Evolutionary conservation across 495 filamentous ascomycete genomes (phyloP), one percentile per base, ranked within the genome.

Genomic region (Lasiosphaeria miniovina): DNA sequence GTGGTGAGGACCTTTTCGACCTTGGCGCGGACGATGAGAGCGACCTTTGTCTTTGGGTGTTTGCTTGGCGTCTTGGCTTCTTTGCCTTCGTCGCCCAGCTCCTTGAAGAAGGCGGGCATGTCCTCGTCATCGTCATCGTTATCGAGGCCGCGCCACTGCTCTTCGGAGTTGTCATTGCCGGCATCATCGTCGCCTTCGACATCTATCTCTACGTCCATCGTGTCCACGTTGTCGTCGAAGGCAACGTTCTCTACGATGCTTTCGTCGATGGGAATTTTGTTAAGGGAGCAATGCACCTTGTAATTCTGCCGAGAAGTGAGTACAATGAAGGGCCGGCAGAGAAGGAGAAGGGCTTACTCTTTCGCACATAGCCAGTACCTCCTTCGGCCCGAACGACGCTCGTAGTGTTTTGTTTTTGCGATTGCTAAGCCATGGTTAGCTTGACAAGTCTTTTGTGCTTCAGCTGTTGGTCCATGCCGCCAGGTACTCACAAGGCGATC

Each of bases 241-340:
- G 34, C 49, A 17, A 24, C 46, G 31, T 46, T n/a, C 11, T 46
- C 43, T n/a, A 46, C 43, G 0, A 86, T 74, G 31, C 80, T 81
- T 61, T 96, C 90, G 61, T 96, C 90, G 7, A 96, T 69, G 1
- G 83, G 73, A 38, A 96, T 82, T 68, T 90, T 86, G 61, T 92
- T 88, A 65, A 90, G 84, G 53, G 93, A 87, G 71, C 93, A 96
- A 82, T 86, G 96, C 7, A 90, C 88, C 63, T 90, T 80, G 69
- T 94, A 97, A 69, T 96, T 96, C 55, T 68, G 61, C 24, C 3
- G 14, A 4, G 0, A 38, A 9, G 38, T 56, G 14, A 58, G 61
- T 54, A 33, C 36, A 12, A 3, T 41, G 38, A 15, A 14, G 17
- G 34, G 2, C 34, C 40, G 35, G 4, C 14, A 35, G 33, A 17